These are phyloP conservation scores for Mucor ambiguus DNA, from an alignment of 371 early-diverging fungal species.

Conservation along the genomic window DNA sequence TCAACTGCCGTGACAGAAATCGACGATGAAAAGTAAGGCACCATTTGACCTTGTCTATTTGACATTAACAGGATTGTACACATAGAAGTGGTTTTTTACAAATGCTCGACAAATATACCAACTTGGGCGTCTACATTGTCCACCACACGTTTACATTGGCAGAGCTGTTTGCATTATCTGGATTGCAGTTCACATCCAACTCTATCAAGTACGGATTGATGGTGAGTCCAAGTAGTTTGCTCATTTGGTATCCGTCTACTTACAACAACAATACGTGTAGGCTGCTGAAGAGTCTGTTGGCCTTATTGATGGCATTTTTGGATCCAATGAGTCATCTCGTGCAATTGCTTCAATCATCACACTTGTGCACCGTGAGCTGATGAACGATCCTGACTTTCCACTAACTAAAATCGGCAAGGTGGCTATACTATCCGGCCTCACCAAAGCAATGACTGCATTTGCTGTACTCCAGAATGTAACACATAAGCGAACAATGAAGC, in stretches of 20 bases:
- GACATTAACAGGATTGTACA: no score
- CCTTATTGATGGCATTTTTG: slow-evolving; percentile 91
- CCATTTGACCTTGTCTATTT: background rate
- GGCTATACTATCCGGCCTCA: slow-evolving; percentile 69
- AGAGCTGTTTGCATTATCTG: slow-evolving; percentile 78
- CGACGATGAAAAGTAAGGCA: slow-evolving; percentile 22
- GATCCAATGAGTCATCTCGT: slow-evolving; percentile 87
- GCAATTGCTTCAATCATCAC: slow-evolving; percentile 84
- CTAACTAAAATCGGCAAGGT: slow-evolving; percentile 68
- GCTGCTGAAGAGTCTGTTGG: slow-evolving; percentile 89
- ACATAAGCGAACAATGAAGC: slow-evolving; percentile 56
- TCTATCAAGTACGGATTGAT: slow-evolving; percentile 72
- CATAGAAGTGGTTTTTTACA: slow-evolving; percentile 56
- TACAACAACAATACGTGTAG: slow-evolving; percentile 23
- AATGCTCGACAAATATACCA: slow-evolving; percentile 71
- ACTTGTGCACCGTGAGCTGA: slow-evolving; percentile 75
- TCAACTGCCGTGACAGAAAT: background rate
- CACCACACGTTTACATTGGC: slow-evolving; percentile 77
- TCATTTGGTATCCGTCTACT: no score
- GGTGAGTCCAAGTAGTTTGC: slow-evolving; percentile 30
- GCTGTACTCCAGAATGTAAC: slow-evolving; percentile 85
- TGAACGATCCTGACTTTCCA: slow-evolving; percentile 69
- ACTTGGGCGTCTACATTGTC: slow-evolving; percentile 68
- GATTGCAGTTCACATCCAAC: slow-evolving; percentile 76
- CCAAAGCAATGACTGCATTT: slow-evolving; percentile 85